Evolutionary conservation across 495 filamentous ascomycete genomes (phyloP).

Genomic region (Neurospora sp.): DNA sequence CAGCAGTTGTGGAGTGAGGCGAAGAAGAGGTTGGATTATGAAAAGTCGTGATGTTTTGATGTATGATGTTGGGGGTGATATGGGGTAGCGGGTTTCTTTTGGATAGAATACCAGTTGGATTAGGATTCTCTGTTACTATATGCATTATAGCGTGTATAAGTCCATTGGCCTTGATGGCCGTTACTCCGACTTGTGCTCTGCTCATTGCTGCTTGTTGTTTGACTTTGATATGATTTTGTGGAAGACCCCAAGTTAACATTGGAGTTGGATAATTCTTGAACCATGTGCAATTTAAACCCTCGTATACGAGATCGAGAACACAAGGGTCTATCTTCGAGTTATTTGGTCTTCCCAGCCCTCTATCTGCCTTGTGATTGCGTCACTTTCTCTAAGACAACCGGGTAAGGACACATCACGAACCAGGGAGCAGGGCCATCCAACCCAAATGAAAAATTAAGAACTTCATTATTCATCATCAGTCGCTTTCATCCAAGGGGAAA

Average conservation of each 20-base stretch:
- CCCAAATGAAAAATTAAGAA: neutral
- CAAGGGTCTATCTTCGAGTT: neutral
- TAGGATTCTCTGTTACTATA: neutral
- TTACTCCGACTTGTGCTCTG: neutral
- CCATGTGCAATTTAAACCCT: neutral
- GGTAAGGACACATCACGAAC: neutral
- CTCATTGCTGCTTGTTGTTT: neutral
- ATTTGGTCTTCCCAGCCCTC: neutral
- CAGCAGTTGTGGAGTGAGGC: neutral
- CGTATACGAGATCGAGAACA: neutral
- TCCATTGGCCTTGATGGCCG: neutral
- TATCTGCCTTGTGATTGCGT: neutral
- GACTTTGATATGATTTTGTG: neutral
- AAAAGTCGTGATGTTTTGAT: neutral
- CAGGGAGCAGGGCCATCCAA: too few species aligned
- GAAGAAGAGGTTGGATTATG: neutral
- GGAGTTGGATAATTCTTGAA: neutral
- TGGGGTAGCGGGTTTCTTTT: neutral
- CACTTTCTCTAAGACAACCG: neutral
- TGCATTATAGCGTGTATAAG: neutral
- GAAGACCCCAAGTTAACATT: neutral
- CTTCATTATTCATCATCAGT: neutral
- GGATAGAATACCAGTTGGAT: neutral
- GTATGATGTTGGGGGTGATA: neutral
- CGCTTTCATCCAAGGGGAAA: too few species aligned